Percentiles rank a stretch among this genome's conserved stretches.
Evolutionary conservation across 2,329 filamentous ascomycete species (phyloP).

Genomic region (Botrytis tulipae): DNA sequence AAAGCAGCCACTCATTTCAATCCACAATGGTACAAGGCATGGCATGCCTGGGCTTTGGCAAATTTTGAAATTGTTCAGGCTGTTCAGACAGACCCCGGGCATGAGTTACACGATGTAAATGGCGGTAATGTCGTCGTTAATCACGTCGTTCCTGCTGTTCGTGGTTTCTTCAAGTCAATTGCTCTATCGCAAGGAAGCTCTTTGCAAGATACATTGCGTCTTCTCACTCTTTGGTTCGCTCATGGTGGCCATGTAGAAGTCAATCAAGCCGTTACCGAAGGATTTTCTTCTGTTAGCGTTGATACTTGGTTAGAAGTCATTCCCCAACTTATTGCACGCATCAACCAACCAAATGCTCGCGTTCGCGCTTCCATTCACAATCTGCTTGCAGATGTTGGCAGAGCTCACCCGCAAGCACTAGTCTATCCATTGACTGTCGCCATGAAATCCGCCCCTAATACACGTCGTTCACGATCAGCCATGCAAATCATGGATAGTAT

Average conservation of each 20-base stretch:
- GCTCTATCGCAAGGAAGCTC: slow-evolving; percentile 88
- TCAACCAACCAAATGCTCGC: slow-evolving; percentile 89
- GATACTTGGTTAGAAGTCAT: slow-evolving; percentile 99
- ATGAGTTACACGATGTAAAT: slow-evolving; percentile 48
- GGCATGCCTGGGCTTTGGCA: slow-evolving; percentile 97
- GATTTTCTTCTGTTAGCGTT: slow-evolving; percentile 86
- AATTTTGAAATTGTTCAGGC: slow-evolving; percentile 98
- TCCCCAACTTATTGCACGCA: slow-evolving; percentile 92
- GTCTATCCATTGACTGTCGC: slow-evolving; percentile 97
- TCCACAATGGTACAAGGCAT: slow-evolving; percentile 95
- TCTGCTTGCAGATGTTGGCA: slow-evolving; percentile 85
- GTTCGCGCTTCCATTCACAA: slow-evolving; percentile 91
- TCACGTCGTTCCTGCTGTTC: slow-evolving; percentile 90
- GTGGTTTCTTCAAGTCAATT: slow-evolving; percentile 97
- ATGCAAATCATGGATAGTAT: slow-evolving; percentile 96
- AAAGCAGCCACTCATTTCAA: slow-evolving; percentile 91
- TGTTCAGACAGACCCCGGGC: slow-evolving; percentile 46
- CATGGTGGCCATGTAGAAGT: slow-evolving; percentile 89
- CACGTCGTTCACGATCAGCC: slow-evolving; percentile 81
- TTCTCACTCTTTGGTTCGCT: slow-evolving; percentile 94
- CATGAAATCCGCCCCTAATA: slow-evolving; percentile 87
- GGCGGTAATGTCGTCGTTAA: slow-evolving; percentile 67
- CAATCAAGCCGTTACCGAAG: slow-evolving; percentile 82
- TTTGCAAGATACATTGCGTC: slow-evolving; percentile 86
- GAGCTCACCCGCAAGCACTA: slow-evolving; percentile 90